A percentile compares a stretch with the other conserved stretches of the same genome.
Evolutionary conservation across 1,284 basidiomycete genomes (phyloP).

Genomic region (Mycena sp.): DNA sequence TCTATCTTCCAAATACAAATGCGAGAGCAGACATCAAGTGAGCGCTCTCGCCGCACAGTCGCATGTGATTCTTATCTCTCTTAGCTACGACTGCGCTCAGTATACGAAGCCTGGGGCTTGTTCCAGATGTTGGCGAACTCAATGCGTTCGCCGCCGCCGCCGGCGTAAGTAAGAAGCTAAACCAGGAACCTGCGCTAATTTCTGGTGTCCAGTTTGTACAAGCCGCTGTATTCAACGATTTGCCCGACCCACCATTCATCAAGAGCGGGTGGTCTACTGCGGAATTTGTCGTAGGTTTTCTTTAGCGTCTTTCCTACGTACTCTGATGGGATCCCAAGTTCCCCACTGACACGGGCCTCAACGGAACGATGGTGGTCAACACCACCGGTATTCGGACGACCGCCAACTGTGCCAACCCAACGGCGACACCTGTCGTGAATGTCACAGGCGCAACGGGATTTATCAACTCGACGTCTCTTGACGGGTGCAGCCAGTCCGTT

Average conservation of each 20-base stretch:
- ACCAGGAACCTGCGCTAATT: background rate
- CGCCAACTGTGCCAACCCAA: constrained; percentile 24
- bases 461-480: constrained; percentile 20
- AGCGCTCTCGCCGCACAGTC: constrained; percentile 14
- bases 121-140: constrained; percentile 52
- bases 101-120: constrained; percentile 52
- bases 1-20: constrained; percentile 63
- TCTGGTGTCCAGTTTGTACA: constrained; percentile 47
- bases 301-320: background rate
- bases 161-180: constrained; percentile 51
- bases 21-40: constrained; percentile 47
- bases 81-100: constrained; percentile 52
- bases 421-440: background rate
- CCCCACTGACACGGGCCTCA: constrained; percentile 20
- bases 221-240: constrained; percentile 46
- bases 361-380: constrained; percentile 27
- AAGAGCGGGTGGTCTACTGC: constrained; percentile 23
- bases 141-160: constrained; percentile 66
- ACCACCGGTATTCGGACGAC: constrained; percentile 26
- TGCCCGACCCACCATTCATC: constrained; percentile 28
- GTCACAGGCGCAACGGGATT: background rate
- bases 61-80: background rate
- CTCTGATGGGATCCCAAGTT: constrained; percentile 11
- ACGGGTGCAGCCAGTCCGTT: constrained; percentile 16
- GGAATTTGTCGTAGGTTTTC: constrained; percentile 46